Evolutionary conservation across 1,284 basidiomycete species (phyloP).

Genomic region (Tremellales sp.): DNA sequence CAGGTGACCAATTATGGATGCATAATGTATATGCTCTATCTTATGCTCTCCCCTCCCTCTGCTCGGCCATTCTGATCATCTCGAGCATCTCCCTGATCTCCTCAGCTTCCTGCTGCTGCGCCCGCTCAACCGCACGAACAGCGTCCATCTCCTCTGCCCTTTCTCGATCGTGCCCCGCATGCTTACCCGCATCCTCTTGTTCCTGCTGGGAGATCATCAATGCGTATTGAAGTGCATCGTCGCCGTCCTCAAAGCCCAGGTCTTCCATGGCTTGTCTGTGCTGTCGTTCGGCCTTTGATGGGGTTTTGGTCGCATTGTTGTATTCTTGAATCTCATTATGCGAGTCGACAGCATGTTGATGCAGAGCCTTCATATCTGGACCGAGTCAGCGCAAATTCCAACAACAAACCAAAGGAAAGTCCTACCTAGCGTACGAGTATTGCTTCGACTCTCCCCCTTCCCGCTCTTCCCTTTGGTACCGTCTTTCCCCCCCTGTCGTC

Average conservation of each 20-base stretch:
- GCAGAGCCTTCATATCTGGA: conserved; percentile 34
- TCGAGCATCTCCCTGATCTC: conserved; percentile 30
- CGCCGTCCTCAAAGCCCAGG: conserved; percentile 35
- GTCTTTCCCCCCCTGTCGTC: conserved; percentile 31
- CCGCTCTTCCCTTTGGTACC: conserved; percentile 19
- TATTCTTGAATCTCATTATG: conserved; percentile 26
- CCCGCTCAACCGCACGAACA: conserved; percentile 20
- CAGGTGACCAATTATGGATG: too few relatives aligned
- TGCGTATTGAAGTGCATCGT: conserved; percentile 41
- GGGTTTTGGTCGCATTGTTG: conserved; percentile 2
- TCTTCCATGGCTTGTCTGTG: conserved; percentile 30
- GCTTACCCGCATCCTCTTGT: neutral
- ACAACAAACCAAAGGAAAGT: neutral
- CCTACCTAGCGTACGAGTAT: conserved; percentile 23
- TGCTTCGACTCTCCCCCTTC: conserved; percentile 21
- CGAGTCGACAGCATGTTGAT: conserved; percentile 28
- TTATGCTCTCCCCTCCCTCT: conserved; percentile 13
- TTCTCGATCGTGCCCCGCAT: conserved; percentile 1
- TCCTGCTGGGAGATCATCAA: conserved; percentile 38
- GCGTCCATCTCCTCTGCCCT: conserved; percentile 12
- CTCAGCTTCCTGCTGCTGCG: conserved; percentile 19
- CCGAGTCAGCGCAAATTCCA: neutral
- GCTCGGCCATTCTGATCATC: conserved; percentile 33
- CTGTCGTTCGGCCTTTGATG: conserved; percentile 8
- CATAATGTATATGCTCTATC: too few relatives aligned